Base-by-base conservation (phyloP, 1,284 basidiomycete genomes). In the Austroboletus novae-zelandiae region DNA sequence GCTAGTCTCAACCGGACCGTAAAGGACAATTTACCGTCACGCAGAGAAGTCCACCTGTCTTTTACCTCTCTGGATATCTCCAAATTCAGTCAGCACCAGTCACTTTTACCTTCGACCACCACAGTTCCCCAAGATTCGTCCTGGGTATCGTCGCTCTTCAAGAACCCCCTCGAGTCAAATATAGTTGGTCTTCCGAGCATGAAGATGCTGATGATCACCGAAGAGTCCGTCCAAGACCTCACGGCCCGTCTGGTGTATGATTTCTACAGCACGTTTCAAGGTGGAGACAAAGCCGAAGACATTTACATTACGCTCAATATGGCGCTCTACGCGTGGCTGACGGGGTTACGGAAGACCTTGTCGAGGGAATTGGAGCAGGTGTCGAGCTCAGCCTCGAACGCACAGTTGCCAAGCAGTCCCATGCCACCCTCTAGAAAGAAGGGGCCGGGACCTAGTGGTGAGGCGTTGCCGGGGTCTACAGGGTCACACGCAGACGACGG, bases 251-350 rank as follows among this genome's bases (percentile, higher is more conserved):
- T 91, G 18, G 62, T 74, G 6, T 91, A 91, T 59, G 80, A 86
- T 60, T 91, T 91, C 68, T 73, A 82, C 65, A 89, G 86, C 61
- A 73, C 77, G 48, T 91, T 91, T 63, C 76, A 79, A 39, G 71
- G 74, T 20, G 72, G 75, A 14, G 70, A 74, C 57, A 76, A 75
- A 78, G 80, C 43, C 72, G 83, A 88, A 55, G 84, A 88, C 55
- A 89, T 91, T 48, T 91, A 84, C 66, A 89, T 91, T 65, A 86
- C 87, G 2, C 74, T 91, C 55, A 91, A 91, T 68, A 82, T 91
- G 61, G 78, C 84, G 0, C 72, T 91, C 2, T 91, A 91, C 60
- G 81, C 86, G 13, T 90, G 89, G 87, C 76, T 91, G 25, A 89
- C 86, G 1, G 66, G 84, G 15, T 73, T 90, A 40, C 80, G 86